Percentiles rank a stretch among this genome's conserved stretches.
Conservation (phyloP, 805 yeast genomes). For the Barnettozyma salicaria region DNA sequence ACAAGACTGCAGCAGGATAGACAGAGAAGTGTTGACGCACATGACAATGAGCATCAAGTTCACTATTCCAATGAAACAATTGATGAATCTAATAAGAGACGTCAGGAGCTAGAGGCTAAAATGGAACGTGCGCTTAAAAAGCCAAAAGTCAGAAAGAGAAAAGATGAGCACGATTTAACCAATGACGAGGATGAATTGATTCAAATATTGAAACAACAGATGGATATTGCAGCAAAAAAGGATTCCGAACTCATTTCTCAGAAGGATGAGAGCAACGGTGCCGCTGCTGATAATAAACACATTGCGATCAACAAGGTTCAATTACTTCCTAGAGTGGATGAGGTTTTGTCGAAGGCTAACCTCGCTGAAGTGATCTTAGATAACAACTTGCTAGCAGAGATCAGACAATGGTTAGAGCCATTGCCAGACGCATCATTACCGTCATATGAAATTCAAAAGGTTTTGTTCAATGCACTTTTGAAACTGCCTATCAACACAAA, state of each 20-base stretch:
- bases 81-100: conserved; percentile 38
- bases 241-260: conserved; percentile 49
- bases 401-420: conserved; percentile 96
- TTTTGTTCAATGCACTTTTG: conserved; percentile 65
- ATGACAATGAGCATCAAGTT: conserved; percentile 25
- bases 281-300: conserved; percentile 21
- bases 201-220: conserved; percentile 71
- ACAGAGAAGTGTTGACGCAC: conserved; percentile 1
- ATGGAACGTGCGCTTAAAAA: conserved; percentile 73
- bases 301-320: conserved; percentile 61
- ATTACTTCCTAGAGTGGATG: conserved; percentile 72
- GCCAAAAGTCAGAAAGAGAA: conserved; percentile 53
- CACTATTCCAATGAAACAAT: conserved; percentile 13
- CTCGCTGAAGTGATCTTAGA: conserved; percentile 90
- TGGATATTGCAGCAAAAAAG: conserved; percentile 81
- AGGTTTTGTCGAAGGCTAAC: conserved; percentile 70
- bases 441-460: conserved; percentile 93
- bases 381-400: conserved; percentile 87
- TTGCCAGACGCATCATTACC: conserved; percentile 97
- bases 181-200: conserved; percentile 91
- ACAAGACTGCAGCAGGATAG: conserved; percentile 3
- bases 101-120: conserved; percentile 74
- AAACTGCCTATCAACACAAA: conserved; percentile 90
- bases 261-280: conserved; percentile 33
- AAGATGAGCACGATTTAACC: conserved; percentile 91